These are phyloP conservation scores for Lactuca saligna DNA, from an alignment of 129 eudicot genomes.

Conservation along the genomic window DNA sequence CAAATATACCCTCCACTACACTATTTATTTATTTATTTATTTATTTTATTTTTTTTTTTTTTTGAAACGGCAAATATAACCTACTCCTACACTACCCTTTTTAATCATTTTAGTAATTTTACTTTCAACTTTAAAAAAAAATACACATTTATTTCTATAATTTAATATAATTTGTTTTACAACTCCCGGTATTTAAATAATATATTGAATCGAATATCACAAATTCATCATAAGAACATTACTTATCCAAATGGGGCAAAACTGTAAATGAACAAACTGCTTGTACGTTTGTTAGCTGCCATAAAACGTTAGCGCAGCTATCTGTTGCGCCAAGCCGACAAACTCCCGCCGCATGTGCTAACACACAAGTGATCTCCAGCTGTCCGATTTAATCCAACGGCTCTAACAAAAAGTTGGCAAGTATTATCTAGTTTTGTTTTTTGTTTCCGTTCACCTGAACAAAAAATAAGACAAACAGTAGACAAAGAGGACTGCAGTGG, in stretches of 20 bases:
- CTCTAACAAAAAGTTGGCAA: neutral
- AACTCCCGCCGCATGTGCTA: conserved; percentile 27
- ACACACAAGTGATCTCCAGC: conserved; percentile 1
- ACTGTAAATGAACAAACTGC: conserved; percentile 8
- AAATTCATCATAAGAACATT: neutral
- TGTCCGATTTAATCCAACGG: conserved; percentile 30
- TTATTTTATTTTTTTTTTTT: too few relatives aligned
- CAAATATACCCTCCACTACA: conserved; percentile 2
- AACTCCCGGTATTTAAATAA: neutral
- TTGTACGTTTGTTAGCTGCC: conserved; percentile 27
- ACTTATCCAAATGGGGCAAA: conserved; percentile 2
- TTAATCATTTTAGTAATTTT: neutral
- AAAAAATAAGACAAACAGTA: conserved; percentile 11
- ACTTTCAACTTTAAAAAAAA: too few relatives aligned
- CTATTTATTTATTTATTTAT: too few relatives aligned
- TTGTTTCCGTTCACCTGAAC: conserved; percentile 21
- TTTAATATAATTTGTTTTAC: neutral
- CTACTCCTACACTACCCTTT: neutral
- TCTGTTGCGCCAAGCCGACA: conserved; percentile 29
- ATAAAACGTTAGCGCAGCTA: conserved; percentile 21
- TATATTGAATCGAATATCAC: too few relatives aligned
- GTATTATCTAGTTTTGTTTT: neutral
- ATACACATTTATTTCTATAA: neutral
- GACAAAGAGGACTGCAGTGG: conserved; percentile 17
- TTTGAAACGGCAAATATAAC: conserved; percentile 13